Conservation (phyloP, 257 asterid species). For the Przewalskia tangutica region DNA sequence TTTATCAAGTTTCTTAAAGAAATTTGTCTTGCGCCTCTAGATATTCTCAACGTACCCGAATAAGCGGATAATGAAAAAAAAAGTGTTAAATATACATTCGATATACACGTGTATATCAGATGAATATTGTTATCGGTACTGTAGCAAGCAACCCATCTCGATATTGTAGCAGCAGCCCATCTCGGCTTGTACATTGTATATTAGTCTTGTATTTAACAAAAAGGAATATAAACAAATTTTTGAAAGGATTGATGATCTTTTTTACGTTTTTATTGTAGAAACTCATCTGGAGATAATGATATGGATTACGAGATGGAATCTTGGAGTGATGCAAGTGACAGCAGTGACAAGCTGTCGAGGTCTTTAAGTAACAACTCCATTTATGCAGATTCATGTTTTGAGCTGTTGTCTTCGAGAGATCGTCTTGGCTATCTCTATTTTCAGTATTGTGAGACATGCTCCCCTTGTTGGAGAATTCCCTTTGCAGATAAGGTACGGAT, state of each 20-base stretch:
- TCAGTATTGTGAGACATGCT: conserved; percentile 11
- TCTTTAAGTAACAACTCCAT: conserved; percentile 11
- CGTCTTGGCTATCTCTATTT: conserved; percentile 19
- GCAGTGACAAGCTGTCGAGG: conserved; percentile 13
- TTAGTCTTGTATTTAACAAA: no score
- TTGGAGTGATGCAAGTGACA: conserved; percentile 12
- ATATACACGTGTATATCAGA: no score
- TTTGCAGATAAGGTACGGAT: conserved; percentile 15
- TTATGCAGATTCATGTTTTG: conserved; percentile 8
- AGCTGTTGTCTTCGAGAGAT: neutral
- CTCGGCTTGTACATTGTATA: no score
- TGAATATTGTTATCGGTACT: no score
- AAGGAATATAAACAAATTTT: no score
- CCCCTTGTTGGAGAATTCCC: conserved; percentile 26
- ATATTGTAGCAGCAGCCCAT: no score
- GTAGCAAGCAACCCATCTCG: no score
- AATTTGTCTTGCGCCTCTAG: no score
- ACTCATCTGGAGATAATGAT: neutral
- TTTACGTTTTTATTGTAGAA: neutral
- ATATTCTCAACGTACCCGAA: neutral
- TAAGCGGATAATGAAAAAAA: no score
- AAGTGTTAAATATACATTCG: no score
- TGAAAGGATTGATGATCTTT: no score
- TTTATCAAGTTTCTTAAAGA: neutral
- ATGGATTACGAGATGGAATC: neutral